These are phyloP conservation scores for Mycogone perniciosa DNA, from an alignment of 2,329 filamentous ascomycete species.

Conservation along the genomic window DNA sequence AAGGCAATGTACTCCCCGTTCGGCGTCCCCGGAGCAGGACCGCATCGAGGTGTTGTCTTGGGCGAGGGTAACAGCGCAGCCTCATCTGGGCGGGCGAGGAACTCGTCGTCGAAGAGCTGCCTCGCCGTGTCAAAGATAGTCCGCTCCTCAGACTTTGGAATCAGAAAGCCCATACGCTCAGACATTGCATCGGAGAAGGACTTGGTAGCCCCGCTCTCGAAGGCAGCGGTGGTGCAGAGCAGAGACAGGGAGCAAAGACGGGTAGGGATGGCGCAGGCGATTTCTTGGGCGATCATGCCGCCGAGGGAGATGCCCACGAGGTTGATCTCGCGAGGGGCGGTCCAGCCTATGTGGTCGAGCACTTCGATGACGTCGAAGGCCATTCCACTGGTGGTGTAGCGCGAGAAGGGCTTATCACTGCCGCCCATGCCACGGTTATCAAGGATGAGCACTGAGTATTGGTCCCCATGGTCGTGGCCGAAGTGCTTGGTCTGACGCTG, in stretches of 20 bases:
- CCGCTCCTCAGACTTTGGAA: constrained; percentile 65
- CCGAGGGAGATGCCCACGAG: constrained; percentile 77
- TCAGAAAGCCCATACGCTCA: constrained; percentile 48
- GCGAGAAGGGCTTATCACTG: constrained; percentile 67
- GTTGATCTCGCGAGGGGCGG: constrained; percentile 46
- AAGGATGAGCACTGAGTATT: constrained; percentile 68
- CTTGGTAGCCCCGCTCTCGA: constrained; percentile 49
- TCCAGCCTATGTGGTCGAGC: constrained; percentile 64
- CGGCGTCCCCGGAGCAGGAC: constrained; percentile 21
- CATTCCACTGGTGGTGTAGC: constrained; percentile 83
- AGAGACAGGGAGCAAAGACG: constrained; percentile 52
- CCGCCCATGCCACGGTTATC: constrained; percentile 83
- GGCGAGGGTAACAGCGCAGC: constrained; percentile 42
- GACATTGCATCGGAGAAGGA: constrained; percentile 60
- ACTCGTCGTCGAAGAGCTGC: constrained; percentile 60
- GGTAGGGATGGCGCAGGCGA: constrained; percentile 50
- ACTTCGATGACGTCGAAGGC: constrained; percentile 70
- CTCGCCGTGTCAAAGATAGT: constrained; percentile 58
- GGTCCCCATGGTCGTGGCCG: constrained; percentile 60
- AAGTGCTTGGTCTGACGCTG: constrained; percentile 80
- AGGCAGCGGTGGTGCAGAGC: constrained; percentile 53
- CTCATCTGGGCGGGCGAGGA: constrained; percentile 55
- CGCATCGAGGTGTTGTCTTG: constrained; percentile 34
- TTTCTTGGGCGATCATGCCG: constrained; percentile 87
- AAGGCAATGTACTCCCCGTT: constrained; percentile 47